These are phyloP conservation scores for Rhinocladiella similis DNA, from an alignment of 2,329 filamentous ascomycete genomes.

Conservation along the genomic window DNA sequence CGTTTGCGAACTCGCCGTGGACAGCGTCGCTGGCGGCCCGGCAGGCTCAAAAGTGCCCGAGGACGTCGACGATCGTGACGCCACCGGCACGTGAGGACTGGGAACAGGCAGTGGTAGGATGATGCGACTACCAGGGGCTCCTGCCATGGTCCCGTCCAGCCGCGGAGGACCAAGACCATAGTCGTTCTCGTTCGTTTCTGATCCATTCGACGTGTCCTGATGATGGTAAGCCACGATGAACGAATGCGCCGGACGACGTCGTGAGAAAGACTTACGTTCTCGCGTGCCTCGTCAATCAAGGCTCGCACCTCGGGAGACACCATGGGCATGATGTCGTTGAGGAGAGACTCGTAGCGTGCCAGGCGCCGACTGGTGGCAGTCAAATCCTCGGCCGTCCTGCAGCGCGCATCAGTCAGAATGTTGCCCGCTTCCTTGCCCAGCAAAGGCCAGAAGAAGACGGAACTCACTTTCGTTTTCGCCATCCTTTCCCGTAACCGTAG, in stretches of 20 bases:
- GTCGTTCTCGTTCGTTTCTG: constrained; percentile 22
- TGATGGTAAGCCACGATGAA: background rate
- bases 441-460: background rate
- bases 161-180: constrained; percentile 8
- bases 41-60: constrained; percentile 18
- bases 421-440: too few relatives aligned
- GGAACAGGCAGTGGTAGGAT: constrained; percentile 22
- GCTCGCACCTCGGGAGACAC: constrained; percentile 26
- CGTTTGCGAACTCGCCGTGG: constrained; percentile 3
- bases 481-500: constrained; percentile 31
- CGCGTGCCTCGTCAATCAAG: constrained; percentile 29
- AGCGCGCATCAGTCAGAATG: background rate
- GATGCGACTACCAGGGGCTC: constrained; percentile 12
- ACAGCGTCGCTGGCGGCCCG: background rate
- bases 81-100: constrained; percentile 11
- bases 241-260: background rate
- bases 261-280: constrained; percentile 18
- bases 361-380: constrained; percentile 28
- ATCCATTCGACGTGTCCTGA: constrained; percentile 25
- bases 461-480: constrained; percentile 31
- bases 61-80: constrained; percentile 18
- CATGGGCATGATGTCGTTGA: constrained; percentile 28
- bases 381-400: constrained; percentile 30
- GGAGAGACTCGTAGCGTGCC: constrained; percentile 28
- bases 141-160: constrained; percentile 11